Conservation (phyloP, 2,329 filamentous ascomycete genomes). For the Nemania diffusa region DNA sequence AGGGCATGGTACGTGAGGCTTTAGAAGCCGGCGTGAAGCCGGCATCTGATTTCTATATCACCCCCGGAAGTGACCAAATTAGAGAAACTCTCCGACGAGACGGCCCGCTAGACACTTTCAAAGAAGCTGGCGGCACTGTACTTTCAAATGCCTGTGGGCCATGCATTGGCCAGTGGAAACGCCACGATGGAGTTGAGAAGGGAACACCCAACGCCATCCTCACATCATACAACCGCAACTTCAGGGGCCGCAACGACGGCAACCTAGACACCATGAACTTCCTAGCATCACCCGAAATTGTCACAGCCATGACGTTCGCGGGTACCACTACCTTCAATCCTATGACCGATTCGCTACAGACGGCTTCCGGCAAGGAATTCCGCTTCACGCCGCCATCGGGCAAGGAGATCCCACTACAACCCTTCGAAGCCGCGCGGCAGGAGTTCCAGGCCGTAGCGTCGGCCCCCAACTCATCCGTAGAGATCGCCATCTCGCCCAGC, state of each 20-base stretch:
- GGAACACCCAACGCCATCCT: constrained; percentile 93
- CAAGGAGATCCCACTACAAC: constrained; percentile 67
- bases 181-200: constrained; percentile 85
- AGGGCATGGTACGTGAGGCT: constrained; percentile 92
- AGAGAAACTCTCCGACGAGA: constrained; percentile 92
- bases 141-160: constrained; percentile 95
- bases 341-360: constrained; percentile 83
- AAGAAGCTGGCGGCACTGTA: constrained; percentile 85
- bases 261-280: constrained; percentile 99
- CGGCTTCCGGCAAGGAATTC: constrained; percentile 83
- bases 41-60: constrained; percentile 92
- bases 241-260: constrained; percentile 95
- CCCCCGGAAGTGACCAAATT: constrained; percentile 96
- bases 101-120: constrained; percentile 85
- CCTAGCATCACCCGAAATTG: constrained; percentile 93
- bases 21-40: constrained; percentile 89
- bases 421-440: constrained; percentile 79
- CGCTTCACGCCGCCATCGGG: constrained; percentile 84
- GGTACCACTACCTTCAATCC: constrained; percentile 96
- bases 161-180: constrained; percentile 95
- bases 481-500: constrained; percentile 84
- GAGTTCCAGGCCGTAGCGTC: constrained; percentile 76
- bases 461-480: constrained; percentile 73
- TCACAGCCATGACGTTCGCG: constrained; percentile 94
- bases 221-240: constrained; percentile 98